phyloP scores from a whole-genome alignment of 352 stramenopile species.

The Pseudoperonospora humuli region DNA sequence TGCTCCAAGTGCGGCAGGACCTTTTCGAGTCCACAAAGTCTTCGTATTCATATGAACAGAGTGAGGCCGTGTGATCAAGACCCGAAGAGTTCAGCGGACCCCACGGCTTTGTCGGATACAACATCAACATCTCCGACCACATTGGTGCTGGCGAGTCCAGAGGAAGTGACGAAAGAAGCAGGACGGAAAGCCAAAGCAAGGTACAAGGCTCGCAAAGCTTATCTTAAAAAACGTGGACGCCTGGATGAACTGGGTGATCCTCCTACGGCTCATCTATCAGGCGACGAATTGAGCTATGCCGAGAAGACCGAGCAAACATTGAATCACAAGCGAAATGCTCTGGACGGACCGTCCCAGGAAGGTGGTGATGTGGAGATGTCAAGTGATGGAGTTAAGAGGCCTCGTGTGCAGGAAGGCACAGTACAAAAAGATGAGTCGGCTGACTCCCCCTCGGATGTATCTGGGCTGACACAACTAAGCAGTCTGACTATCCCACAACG shows the following conservation, averaged over 20 bases:
- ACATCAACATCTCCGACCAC: not conserved
- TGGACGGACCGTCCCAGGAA: not conserved
- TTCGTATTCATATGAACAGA: slow-evolving; percentile 25
- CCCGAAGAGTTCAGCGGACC: not conserved
- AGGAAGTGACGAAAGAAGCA: slow-evolving; percentile 14
- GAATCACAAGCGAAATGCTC: slow-evolving; percentile 7
- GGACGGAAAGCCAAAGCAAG: slow-evolving; percentile 17
- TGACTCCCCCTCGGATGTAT: slow-evolving; percentile 9
- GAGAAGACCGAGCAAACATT: not conserved
- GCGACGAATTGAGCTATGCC: not conserved
- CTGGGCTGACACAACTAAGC: slow-evolving; percentile 3
- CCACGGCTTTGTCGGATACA: slow-evolving; percentile 2
- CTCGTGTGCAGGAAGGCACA: slow-evolving; percentile 5
- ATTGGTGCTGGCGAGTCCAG: slow-evolving; percentile 3
- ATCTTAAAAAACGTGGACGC: slow-evolving; percentile 24
- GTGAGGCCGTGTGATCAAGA: slow-evolving; percentile 22
- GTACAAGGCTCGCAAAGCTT: slow-evolving; percentile 22
- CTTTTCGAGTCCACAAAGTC: slow-evolving; percentile 25
- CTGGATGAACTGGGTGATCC: slow-evolving; percentile 14
- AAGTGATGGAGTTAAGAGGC: slow-evolving; percentile 9
- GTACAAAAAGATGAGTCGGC: not conserved
- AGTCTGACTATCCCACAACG: not conserved
- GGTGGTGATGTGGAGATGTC: slow-evolving; percentile 1
- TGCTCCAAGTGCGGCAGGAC: slow-evolving; percentile 23
- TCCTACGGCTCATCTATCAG: not conserved